These are phyloP conservation scores for Amphirosellinia nigrospora DNA, from an alignment of 495 filamentous ascomycete genomes.

Conservation along the genomic window DNA sequence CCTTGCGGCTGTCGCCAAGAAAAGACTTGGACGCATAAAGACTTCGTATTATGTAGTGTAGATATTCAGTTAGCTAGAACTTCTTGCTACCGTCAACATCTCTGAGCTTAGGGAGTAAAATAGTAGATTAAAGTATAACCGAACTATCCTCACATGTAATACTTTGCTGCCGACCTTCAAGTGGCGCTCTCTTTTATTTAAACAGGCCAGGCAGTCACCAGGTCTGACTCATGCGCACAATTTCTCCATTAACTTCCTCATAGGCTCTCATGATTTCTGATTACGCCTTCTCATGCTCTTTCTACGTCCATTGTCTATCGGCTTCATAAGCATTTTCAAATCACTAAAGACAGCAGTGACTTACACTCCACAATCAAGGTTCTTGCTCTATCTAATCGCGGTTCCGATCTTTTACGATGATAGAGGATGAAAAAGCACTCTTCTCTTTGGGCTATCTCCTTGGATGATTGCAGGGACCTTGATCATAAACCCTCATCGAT, in stretches of 20 bases:
- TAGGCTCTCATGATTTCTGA: neutral
- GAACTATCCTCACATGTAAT: neutral
- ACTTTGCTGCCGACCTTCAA: neutral
- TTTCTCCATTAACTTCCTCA: neutral
- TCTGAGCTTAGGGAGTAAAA: neutral
- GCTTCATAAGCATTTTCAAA: neutral
- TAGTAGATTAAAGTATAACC: neutral
- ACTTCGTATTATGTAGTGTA: neutral
- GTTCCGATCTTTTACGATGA: neutral
- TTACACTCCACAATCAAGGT: neutral
- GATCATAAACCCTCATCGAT: too few relatives aligned
- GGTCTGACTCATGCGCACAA: too few relatives aligned
- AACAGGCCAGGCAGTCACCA: neutral
- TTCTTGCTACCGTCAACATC: neutral
- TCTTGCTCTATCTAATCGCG: neutral
- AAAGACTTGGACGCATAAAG: neutral
- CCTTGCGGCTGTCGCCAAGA: neutral
- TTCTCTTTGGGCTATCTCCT: neutral
- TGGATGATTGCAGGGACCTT: neutral
- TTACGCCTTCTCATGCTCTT: neutral
- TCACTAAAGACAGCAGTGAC: neutral
- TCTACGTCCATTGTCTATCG: neutral
- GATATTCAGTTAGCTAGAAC: neutral
- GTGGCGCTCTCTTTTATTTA: neutral
- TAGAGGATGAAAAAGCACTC: neutral